These are phyloP conservation scores for Apiotrichum domesticum DNA, from an alignment of 1,284 basidiomycete genomes.

Conservation along the genomic window DNA sequence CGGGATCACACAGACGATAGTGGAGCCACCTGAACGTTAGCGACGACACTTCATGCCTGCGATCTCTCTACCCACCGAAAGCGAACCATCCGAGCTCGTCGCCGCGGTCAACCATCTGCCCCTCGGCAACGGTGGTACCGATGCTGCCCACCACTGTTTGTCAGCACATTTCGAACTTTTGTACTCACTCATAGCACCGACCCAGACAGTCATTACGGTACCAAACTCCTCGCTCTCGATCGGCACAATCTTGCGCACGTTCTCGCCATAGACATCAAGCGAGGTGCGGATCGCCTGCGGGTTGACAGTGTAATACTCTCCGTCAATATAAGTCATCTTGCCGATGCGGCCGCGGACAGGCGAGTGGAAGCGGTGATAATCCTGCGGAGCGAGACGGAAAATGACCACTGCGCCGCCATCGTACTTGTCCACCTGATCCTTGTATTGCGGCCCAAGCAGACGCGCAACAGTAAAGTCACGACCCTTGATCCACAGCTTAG, in stretches of 20 bases:
- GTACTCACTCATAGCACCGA: conserved; percentile 72
- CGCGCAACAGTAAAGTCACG: conserved; percentile 77
- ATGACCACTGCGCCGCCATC: conserved; percentile 66
- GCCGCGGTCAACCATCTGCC: conserved; percentile 69
- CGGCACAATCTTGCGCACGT: conserved; percentile 79
- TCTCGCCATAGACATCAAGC: conserved; percentile 92
- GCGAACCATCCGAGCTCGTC: conserved; percentile 92
- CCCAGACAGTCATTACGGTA: conserved; percentile 77
- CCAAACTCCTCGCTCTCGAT: conserved; percentile 83
- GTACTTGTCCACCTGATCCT: conserved; percentile 62
- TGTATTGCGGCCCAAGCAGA: conserved; percentile 73
- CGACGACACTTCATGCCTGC: background rate
- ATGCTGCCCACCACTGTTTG: conserved; percentile 75
- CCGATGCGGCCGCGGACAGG: conserved; percentile 82
- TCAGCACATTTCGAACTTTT: background rate
- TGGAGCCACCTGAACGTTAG: conserved; percentile 64
- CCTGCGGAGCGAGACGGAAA: conserved; percentile 88
- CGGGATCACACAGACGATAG: conserved; percentile 80
- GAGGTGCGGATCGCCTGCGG: conserved; percentile 45
- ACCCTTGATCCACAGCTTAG: conserved; percentile 93
- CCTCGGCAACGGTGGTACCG: conserved; percentile 74
- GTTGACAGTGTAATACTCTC: conserved; percentile 91
- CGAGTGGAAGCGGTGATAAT: conserved; percentile 94
- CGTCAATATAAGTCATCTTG: conserved; percentile 68
- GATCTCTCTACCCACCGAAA: conserved; percentile 58